Conservation (phyloP, 73 alveolate species). For the Paraurostyla sp. region DNA sequence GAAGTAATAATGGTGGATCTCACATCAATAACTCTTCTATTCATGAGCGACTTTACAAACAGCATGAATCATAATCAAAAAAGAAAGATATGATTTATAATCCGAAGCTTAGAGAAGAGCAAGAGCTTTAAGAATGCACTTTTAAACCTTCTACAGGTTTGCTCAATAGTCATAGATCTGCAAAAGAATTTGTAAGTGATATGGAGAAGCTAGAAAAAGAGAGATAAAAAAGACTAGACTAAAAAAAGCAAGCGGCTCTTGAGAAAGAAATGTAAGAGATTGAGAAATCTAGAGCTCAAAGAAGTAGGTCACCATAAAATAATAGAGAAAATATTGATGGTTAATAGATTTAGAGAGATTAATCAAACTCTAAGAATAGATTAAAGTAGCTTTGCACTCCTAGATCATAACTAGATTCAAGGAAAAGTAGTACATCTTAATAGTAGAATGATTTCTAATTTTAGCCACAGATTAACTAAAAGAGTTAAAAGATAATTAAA, state of each 20-base stretch:
- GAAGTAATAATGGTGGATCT: background rate
- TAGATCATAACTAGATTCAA: too few relatives aligned
- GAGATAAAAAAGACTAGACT: slow-evolving; percentile 2
- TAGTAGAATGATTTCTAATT: background rate
- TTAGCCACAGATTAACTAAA: background rate
- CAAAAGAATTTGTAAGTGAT: background rate
- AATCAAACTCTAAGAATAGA: background rate
- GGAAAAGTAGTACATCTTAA: background rate
- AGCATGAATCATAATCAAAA: background rate
- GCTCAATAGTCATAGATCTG: background rate
- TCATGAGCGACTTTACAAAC: slow-evolving; percentile 12
- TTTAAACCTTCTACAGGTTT: background rate
- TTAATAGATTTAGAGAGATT: background rate
- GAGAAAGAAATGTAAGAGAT: slow-evolving; percentile 7
- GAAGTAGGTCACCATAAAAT: slow-evolving; percentile 1
- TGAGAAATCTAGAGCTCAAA: background rate
- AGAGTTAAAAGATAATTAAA: background rate
- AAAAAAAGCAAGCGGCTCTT: background rate
- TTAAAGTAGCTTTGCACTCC: background rate
- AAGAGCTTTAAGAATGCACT: slow-evolving; percentile 8
- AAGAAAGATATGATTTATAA: background rate
- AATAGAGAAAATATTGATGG: background rate
- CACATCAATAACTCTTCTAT: background rate
- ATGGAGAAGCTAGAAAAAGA: background rate
- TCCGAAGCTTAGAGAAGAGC: background rate